Evolutionary conservation across 306 rosid species (phyloP), one percentile per base, ranked within the genome.

Genomic region (Morella rubra): DNA sequence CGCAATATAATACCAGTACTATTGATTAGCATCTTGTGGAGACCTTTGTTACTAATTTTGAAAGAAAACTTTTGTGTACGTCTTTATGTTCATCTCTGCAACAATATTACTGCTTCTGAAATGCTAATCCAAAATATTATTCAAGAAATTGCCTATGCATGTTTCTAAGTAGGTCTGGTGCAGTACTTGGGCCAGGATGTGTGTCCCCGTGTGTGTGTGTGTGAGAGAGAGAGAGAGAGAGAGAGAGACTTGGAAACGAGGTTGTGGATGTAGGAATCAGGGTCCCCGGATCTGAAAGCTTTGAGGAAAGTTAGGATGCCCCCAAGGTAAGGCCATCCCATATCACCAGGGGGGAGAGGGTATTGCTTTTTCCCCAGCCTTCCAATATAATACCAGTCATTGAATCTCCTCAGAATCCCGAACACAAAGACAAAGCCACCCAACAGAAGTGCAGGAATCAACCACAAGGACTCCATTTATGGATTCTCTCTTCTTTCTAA

Each of bases 281-380:
- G 81, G 45, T 69, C 44, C 8, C 6, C 68, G 5, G 73, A 65
- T 55, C 3, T 50, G 81, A 77, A 69, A 45, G 81, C 75, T 69
- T 46, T 69, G 64, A 52, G 52, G 81, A 77, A 68, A 2, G 70
- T 14, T 24, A 10, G 22, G 24, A 54, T 41, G 44, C 15, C 7
- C 2, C 81, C 81, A 56, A 77, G 47, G 27, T 54, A 61, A 68
- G 81, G 81, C 81, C 81, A 76, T 1, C 80, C 73, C 73, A 76
- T 64, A 53, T 66, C 73, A 37, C 80, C 80, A 32, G 80, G 80
- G 15, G 80, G 80, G 13, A 76, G 72, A 46, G 73, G 70, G 19
- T 44, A 64, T 37, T 52, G 16, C 0, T 46, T 62, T 32, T 76
- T 76, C 40, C 80, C 80, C 20, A 64, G 51, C 50, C 14, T 49